Evolutionary conservation across 345 rosid genomes (phyloP).

Genomic region (Eucalyptus tenuipes): DNA sequence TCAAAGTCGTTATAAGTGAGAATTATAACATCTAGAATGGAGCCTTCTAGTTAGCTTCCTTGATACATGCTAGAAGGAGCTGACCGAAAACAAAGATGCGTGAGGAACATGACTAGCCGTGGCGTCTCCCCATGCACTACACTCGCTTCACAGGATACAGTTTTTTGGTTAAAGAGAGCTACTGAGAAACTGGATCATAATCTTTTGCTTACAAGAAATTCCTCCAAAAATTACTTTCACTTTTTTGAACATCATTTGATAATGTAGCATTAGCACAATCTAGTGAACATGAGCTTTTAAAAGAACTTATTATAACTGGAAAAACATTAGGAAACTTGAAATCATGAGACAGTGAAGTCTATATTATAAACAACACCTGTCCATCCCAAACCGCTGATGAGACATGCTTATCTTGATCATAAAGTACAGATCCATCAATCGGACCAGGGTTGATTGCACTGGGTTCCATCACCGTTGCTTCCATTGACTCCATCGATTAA

Average conservation of each 20-base stretch:
- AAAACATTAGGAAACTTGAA: not conserved
- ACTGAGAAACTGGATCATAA: not conserved
- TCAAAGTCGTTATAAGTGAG: not conserved
- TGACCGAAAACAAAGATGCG: not conserved
- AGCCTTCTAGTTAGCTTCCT: not conserved
- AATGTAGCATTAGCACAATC: not conserved
- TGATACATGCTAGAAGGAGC: not conserved
- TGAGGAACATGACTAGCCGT: not conserved
- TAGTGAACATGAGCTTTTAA: not conserved
- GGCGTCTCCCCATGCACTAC: not conserved
- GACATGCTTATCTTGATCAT: conserved; percentile 80
- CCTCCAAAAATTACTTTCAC: not conserved
- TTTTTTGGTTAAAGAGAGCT: not conserved
- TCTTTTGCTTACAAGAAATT: not conserved
- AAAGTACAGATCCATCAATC: conserved; percentile 31
- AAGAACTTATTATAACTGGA: not conserved
- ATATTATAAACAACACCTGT: not conserved
- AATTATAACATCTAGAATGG: not conserved
- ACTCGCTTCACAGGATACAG: not conserved
- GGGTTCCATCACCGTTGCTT: not conserved
- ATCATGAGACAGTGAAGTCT: not conserved
- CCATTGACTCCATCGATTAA: not conserved
- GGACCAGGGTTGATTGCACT: conserved; percentile 19
- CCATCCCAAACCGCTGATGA: conserved; percentile 85
- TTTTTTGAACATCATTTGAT: not conserved